Percentiles rank a stretch among this genome's conserved stretches.
phyloP scores from a whole-genome alignment of 345 rosid genomes.

The Bruguiera parviflora region DNA sequence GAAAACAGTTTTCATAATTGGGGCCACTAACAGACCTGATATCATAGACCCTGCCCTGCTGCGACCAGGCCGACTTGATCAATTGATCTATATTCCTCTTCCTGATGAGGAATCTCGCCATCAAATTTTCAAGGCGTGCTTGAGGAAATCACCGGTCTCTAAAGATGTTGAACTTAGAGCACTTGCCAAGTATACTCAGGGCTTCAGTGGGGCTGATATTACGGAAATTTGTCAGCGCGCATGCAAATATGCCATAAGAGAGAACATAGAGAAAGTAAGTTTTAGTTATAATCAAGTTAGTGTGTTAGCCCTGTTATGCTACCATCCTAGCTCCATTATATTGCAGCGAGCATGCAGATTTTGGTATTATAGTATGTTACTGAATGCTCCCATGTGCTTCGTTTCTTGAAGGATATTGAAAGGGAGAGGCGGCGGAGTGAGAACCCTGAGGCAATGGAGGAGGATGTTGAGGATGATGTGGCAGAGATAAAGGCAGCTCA shows the following conservation, averaged over 20 bases:
- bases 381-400: neutral
- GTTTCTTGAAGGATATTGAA: slow-evolving; percentile 62
- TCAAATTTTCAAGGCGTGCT: slow-evolving; percentile 75
- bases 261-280: slow-evolving; percentile 83
- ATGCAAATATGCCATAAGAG: slow-evolving; percentile 90
- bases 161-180: slow-evolving; percentile 85
- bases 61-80: slow-evolving; percentile 93
- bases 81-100: slow-evolving; percentile 89
- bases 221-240: slow-evolving; percentile 95
- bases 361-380: neutral
- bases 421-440: slow-evolving; percentile 72
- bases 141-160: slow-evolving; percentile 88
- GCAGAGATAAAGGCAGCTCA: slow-evolving; percentile 83
- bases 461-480: slow-evolving; percentile 75
- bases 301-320: no score
- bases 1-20: slow-evolving; percentile 93
- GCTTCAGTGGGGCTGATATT: slow-evolving; percentile 96
- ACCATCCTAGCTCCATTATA: no score
- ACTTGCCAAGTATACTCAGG: slow-evolving; percentile 85
- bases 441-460: slow-evolving; percentile 97
- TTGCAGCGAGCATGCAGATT: no score
- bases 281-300: neutral
- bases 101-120: slow-evolving; percentile 92
- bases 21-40: slow-evolving; percentile 94
- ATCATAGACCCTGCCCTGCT: slow-evolving; percentile 92